Conservation (phyloP, 148 eudicot genomes). For the Diospyros kaki region DNA sequence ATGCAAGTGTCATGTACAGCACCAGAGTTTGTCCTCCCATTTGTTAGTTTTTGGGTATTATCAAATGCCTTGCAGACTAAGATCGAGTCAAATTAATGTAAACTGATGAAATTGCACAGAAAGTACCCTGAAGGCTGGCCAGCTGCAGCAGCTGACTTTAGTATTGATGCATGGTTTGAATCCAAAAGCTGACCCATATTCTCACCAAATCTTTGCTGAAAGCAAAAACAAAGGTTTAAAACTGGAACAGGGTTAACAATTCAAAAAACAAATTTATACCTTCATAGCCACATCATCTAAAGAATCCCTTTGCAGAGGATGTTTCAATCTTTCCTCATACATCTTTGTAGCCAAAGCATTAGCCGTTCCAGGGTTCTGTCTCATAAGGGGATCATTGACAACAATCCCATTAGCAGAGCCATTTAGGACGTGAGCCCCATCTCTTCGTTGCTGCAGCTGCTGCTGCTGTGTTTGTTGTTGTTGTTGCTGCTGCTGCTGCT, state of each 20-base stretch:
- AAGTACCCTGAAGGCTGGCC: slow-evolving; percentile 56
- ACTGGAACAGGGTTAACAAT: not conserved
- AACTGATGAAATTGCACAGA: not conserved
- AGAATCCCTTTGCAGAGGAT: slow-evolving; percentile 53
- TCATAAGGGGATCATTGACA: slow-evolving; percentile 43
- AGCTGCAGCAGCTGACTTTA: slow-evolving; percentile 44
- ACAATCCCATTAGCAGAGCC: slow-evolving; percentile 44
- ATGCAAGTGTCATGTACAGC: too few relatives aligned
- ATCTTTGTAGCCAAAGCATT: slow-evolving; percentile 52
- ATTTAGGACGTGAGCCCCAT: slow-evolving; percentile 39
- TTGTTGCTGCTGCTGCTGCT: slow-evolving; percentile 37
- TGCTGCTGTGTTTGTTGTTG: slow-evolving; percentile 36
- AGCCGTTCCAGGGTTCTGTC: slow-evolving; percentile 50
- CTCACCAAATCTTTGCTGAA: slow-evolving; percentile 66
- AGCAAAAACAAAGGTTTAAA: slow-evolving; percentile 5
- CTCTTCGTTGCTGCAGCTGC: slow-evolving; percentile 52
- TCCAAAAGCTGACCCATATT: slow-evolving; percentile 51
- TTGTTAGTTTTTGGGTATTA: not conserved
- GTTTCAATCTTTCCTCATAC: slow-evolving; percentile 56
- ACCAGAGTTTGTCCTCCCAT: not conserved
- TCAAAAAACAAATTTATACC: slow-evolving; percentile 22
- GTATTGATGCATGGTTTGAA: slow-evolving; percentile 41
- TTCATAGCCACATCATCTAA: slow-evolving; percentile 51
- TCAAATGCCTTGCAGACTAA: not conserved
- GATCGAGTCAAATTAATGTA: not conserved